Evolutionary conservation across 2,329 filamentous ascomycete species (phyloP), one percentile per base, ranked within the genome.

Genomic region (Dactylellina drechsleri): DNA sequence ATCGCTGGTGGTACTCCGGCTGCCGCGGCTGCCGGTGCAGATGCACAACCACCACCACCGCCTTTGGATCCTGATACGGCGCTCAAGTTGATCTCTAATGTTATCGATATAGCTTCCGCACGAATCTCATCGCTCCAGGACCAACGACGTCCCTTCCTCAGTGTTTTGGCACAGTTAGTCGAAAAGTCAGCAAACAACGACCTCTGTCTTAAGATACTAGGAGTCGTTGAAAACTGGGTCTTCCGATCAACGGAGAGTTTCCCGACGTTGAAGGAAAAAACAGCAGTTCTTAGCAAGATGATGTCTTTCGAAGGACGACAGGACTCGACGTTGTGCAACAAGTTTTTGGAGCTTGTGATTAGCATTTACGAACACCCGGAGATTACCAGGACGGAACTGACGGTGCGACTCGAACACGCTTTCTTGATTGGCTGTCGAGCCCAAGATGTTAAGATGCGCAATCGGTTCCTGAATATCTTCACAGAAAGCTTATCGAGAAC

Each of bases 241-340:
- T 99, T 99, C 84, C 88, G 92, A 77, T 95, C 92, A 0, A 93
- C 92, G 71, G 95, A 97, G 77, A 95, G 93, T 1, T 97, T 95
- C 86, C 95, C 95, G 0, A 99, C 95, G 0, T 86, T 99, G 0
- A 99, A 99, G 82, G 96, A 99, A 83, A 99, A 99, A 84, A 98
- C 94, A 0, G 96, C 96, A 0, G 95, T 99, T 0, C 84, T 99
- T n/a, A 93, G 96, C 79, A 99, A 99, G 83, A 99, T 99, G 95
- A 84, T 98, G 15, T 90, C 93, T 0, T 99, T 99, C 78, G 95
- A 99, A 82, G 89, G 92, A 68, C 88, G 95, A 45, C 84, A 87
- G 28, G 94, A 98, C 80, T 88, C 90, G 36, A 92, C 90, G 0
- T 90, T 99, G 83, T 85, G 99, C 68, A 93, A 90, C 78, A 94